phyloP scores from a whole-genome alignment of 129 eudicot species.

The Glebionis coronaria region DNA sequence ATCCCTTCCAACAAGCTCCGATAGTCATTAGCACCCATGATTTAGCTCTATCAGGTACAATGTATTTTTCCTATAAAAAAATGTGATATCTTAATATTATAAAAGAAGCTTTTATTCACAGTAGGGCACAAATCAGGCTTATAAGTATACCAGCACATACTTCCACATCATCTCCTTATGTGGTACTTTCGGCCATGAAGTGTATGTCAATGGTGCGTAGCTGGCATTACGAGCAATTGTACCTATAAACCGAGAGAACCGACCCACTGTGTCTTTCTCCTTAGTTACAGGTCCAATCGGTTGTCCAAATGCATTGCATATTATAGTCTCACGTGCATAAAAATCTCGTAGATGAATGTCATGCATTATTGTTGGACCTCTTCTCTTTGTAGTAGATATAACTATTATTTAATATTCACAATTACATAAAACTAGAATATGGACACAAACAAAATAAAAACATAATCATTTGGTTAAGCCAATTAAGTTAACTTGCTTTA shows the following conservation, averaged over 20 bases:
- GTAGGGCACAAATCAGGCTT: background rate
- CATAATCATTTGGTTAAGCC: too few species aligned
- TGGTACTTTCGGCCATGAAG: too few species aligned
- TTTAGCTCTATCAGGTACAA: too few species aligned
- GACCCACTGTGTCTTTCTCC: slow-evolving; percentile 7
- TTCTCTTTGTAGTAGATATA: slow-evolving; percentile 7
- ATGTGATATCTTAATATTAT: background rate
- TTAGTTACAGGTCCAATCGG: slow-evolving; percentile 9
- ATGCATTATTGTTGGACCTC: slow-evolving; percentile 22
- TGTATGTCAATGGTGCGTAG: too few species aligned
- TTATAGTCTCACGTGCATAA: background rate
- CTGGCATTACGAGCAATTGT: slow-evolving; percentile 11
- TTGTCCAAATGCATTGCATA: slow-evolving; percentile 7
- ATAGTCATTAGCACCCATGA: too few species aligned
- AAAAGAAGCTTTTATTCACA: background rate
- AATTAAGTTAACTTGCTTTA: background rate
- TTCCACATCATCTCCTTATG: too few species aligned
- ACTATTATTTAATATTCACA: too few species aligned
- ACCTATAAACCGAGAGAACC: slow-evolving; percentile 9
- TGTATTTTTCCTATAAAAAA: too few species aligned
- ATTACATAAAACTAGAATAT: background rate
- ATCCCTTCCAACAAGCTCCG: too few species aligned
- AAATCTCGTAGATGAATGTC: background rate
- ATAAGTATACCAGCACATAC: slow-evolving; percentile 3
- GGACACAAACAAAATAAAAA: background rate